Evolutionary conservation across 2,329 filamentous ascomycete species (phyloP).

Genomic region (Pseudofabraea citricarpa): DNA sequence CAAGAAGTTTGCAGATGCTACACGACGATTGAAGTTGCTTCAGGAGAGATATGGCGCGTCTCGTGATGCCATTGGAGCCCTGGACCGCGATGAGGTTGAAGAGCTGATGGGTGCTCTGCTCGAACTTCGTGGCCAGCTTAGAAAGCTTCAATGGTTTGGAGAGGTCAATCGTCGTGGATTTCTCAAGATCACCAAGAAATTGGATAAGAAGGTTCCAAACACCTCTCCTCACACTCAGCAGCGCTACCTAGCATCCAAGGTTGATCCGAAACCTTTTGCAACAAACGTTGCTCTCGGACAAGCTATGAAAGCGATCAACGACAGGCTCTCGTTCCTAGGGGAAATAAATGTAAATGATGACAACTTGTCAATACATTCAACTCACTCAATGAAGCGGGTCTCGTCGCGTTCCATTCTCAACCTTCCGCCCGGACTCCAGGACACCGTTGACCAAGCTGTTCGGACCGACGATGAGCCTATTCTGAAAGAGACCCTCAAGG

Average conservation of each 20-base stretch:
- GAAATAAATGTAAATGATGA: conserved; percentile 77
- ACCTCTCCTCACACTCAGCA: conserved; percentile 65
- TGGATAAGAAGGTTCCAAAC: conserved; percentile 87
- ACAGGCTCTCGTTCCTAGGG: conserved; percentile 80
- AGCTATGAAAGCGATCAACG: conserved; percentile 70
- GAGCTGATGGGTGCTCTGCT: conserved; percentile 87
- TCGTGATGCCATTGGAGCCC: conserved; percentile 61
- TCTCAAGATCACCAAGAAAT: conserved; percentile 97
- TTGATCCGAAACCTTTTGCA: conserved; percentile 83
- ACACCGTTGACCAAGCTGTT: conserved; percentile 68
- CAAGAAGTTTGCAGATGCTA: conserved; percentile 83
- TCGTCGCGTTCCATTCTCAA: conserved; percentile 72
- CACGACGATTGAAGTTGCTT: conserved; percentile 77
- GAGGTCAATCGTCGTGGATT: conserved; percentile 95
- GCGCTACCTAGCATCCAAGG: conserved; percentile 83
- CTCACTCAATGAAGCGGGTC: conserved; percentile 68
- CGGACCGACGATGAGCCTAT: conserved; percentile 58
- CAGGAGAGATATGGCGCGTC: conserved; percentile 81
- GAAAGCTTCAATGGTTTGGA: conserved; percentile 95
- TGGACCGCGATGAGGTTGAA: conserved; percentile 85
- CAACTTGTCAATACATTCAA: conserved; percentile 62
- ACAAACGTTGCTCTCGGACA: conserved; percentile 59
- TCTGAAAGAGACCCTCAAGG: conserved; percentile 52
- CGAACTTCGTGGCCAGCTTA: conserved; percentile 79
- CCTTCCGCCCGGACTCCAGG: conserved; percentile 62